Evolutionary conservation across 1,284 basidiomycete species (phyloP).

Genomic region (Ganoderma lingzhi): DNA sequence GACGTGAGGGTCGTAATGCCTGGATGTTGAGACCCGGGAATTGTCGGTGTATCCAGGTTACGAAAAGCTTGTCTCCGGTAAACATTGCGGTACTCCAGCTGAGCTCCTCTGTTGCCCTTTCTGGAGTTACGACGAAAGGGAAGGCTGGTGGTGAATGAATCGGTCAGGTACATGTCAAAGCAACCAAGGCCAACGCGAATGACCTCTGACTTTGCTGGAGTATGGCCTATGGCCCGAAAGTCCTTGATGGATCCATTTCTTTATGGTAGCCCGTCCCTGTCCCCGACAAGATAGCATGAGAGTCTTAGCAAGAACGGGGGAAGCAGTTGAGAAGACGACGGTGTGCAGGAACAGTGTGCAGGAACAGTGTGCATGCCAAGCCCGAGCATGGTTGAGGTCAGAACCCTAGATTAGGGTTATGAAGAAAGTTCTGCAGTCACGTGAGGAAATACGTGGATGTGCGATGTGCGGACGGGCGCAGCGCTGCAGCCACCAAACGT

Average conservation of each 20-base stretch:
- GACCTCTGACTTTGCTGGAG: conserved; percentile 56
- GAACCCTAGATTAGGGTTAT: conserved; percentile 22
- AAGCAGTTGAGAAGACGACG: conserved; percentile 1
- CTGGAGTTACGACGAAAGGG: conserved; percentile 46
- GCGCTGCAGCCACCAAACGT: conserved; percentile 14
- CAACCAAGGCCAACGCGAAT: conserved; percentile 17
- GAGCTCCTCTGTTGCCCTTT: conserved; percentile 44
- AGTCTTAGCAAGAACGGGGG: not conserved
- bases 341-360: not conserved
- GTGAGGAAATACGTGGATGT: conserved; percentile 26
- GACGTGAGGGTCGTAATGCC: conserved; percentile 40
- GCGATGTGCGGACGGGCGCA: not conserved
- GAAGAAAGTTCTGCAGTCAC: conserved; percentile 6
- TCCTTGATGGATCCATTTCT: not conserved
- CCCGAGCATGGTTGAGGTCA: not conserved
- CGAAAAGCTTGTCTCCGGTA: conserved; percentile 30
- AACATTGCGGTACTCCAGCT: conserved; percentile 31
- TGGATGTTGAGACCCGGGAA: conserved; percentile 39
- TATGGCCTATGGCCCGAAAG: conserved; percentile 33
- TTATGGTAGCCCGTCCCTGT: not conserved
- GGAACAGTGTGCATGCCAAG: not conserved
- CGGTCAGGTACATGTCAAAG: conserved; percentile 4
- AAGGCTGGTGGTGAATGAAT: conserved; percentile 42
- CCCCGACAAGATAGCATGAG: conserved; percentile 22
- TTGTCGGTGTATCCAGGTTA: conserved; percentile 36